Evolutionary conservation across 768 basidiomycete genomes (phyloP).

Genomic region (Mycena sanguinolenta): DNA sequence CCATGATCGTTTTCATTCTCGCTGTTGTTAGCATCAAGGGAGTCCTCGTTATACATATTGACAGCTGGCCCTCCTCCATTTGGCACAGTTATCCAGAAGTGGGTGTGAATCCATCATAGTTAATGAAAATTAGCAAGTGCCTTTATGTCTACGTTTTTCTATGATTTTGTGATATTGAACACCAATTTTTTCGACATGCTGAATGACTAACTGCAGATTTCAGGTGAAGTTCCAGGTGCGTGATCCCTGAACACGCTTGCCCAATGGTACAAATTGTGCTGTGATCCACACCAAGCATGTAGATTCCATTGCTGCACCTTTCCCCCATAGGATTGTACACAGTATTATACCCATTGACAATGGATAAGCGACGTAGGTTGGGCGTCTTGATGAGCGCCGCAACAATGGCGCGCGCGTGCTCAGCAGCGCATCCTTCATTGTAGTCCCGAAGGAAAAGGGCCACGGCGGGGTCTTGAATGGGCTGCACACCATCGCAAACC

Average conservation of each 20-base stretch:
- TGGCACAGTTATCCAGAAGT: conserved; percentile 22
- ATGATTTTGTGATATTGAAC: conserved; percentile 14
- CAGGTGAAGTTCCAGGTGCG: conserved; percentile 23
- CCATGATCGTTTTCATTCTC: conserved; percentile 16
- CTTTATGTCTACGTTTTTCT: conserved; percentile 20
- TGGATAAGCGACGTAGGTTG: conserved; percentile 19
- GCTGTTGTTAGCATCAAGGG: conserved; percentile 16
- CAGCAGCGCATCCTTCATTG: conserved; percentile 5
- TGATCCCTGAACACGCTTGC: conserved; percentile 17
- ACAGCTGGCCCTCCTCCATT: conserved; percentile 7
- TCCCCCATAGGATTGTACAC: conserved; percentile 1
- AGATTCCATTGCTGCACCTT: conserved; percentile 4
- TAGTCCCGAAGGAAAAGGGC: conserved; percentile 22
- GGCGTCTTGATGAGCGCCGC: conserved; percentile 19
- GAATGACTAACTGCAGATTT: conserved; percentile 17
- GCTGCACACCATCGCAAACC: conserved; percentile 20
- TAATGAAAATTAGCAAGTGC: conserved; percentile 17
- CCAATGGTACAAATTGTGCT: conserved; percentile 18
- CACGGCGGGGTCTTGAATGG: conserved; percentile 20
- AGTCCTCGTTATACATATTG: conserved; percentile 17
- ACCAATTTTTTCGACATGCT: conserved; percentile 12
- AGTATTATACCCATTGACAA: conserved; percentile 17
- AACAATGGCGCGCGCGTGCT: conserved; percentile 13
- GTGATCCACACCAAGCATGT: conserved; percentile 18
- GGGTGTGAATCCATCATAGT: conserved; percentile 11